These are phyloP conservation scores for Apocynum venetum DNA, from an alignment of 257 asterid genomes.

Conservation along the genomic window DNA sequence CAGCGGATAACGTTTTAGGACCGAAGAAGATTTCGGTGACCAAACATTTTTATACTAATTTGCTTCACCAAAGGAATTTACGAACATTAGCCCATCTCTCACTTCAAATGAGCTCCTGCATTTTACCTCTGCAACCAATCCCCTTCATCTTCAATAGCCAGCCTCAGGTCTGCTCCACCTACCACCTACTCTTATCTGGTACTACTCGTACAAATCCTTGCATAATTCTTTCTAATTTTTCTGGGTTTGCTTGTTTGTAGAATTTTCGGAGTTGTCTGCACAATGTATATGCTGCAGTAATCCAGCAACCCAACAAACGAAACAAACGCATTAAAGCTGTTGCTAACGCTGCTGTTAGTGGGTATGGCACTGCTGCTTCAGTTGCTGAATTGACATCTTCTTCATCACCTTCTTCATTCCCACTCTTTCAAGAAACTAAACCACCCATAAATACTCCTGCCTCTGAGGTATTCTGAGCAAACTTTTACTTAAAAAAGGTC, in stretches of 20 bases:
- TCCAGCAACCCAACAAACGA: conserved; percentile 29
- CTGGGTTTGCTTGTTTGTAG: conserved; percentile 15
- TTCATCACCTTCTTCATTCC: conserved; percentile 45
- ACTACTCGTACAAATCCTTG: neutral
- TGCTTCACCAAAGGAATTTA: neutral
- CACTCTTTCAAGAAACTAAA: conserved; percentile 48
- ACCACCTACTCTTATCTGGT: neutral
- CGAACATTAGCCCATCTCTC: neutral
- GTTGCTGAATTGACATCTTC: conserved; percentile 23
- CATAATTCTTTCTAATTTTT: neutral
- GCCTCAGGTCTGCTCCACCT: neutral
- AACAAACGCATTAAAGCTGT: conserved; percentile 26
- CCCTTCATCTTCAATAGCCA: conserved; percentile 4
- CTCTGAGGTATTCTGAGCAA: conserved; percentile 45
- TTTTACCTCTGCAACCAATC: conserved; percentile 8
- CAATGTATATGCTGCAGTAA: conserved; percentile 14
- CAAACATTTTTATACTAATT: neutral
- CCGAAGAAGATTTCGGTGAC: neutral
- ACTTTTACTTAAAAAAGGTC: neutral
- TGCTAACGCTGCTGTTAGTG: conserved; percentile 27
- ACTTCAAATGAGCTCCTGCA: neutral
- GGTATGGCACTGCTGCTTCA: conserved; percentile 29
- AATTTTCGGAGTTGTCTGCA: conserved; percentile 29
- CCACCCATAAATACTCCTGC: conserved; percentile 51
- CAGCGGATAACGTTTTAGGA: neutral